A percentile compares a stretch with the other conserved stretches of the same genome.
phyloP scores from a whole-genome alignment of 1,284 basidiomycete species.

The Volvariella volvacea region DNA sequence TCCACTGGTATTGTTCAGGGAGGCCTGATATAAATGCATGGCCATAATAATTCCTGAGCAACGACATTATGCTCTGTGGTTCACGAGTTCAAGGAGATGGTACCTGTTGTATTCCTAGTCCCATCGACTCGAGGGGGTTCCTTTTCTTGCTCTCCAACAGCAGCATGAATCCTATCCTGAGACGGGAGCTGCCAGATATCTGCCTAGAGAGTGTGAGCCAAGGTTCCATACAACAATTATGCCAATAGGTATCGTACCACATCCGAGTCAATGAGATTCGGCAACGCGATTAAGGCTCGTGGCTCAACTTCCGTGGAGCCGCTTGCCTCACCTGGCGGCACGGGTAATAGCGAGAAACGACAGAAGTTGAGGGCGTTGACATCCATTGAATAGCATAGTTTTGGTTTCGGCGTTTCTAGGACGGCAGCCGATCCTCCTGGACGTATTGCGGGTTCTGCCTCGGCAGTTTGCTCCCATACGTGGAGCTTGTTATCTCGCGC shows the following conservation, averaged over 20 bases:
- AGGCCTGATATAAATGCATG: conserved; percentile 53
- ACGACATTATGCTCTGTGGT: neutral
- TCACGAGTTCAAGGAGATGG: too few species aligned
- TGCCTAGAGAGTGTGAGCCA: conserved; percentile 38
- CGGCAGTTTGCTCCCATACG: conserved; percentile 50
- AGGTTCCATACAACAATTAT: neutral
- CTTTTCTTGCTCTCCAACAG: conserved; percentile 48
- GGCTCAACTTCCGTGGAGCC: conserved; percentile 9
- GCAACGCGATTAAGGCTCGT: conserved; percentile 65
- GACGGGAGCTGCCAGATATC: conserved; percentile 75
- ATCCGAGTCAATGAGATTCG: conserved; percentile 83
- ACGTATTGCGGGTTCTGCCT: conserved; percentile 32
- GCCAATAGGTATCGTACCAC: conserved; percentile 36
- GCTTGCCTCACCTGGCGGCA: conserved; percentile 10
- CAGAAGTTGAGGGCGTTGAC: conserved; percentile 91
- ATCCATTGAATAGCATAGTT: conserved; percentile 61
- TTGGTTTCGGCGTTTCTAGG: conserved; percentile 42
- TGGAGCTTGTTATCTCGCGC: conserved; percentile 81
- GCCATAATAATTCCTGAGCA: conserved; percentile 78
- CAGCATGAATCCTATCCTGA: conserved; percentile 66
- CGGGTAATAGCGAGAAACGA: conserved; percentile 46
- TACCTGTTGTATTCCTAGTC: conserved; percentile 37
- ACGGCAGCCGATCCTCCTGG: conserved; percentile 52
- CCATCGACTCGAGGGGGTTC: conserved; percentile 31
- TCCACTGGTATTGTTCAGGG: conserved; percentile 1